These are phyloP conservation scores for Adansonia madagascariensis DNA, from an alignment of 441 rosid genomes.

Conservation along the genomic window DNA sequence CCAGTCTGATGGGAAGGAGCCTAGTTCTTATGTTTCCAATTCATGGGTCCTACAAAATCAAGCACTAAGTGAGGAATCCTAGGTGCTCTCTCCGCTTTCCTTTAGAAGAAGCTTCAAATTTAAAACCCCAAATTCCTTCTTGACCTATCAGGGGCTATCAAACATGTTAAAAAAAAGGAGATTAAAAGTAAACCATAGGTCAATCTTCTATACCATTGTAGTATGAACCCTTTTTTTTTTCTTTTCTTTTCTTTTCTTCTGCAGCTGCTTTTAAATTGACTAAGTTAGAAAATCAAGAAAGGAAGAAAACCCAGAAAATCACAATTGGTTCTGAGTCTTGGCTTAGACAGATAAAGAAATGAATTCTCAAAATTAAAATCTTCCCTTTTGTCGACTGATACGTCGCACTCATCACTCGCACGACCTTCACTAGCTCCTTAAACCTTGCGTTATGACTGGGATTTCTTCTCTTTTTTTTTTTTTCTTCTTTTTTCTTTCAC, in stretches of 20 bases:
- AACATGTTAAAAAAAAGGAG: constrained; percentile 23
- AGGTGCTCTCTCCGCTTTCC: constrained; percentile 34
- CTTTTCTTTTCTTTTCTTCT: background rate
- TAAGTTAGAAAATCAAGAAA: background rate
- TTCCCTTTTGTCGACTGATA: constrained; percentile 59
- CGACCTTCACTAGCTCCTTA: constrained; percentile 32
- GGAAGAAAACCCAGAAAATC: background rate
- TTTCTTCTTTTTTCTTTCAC: background rate
- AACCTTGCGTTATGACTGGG: constrained; percentile 29
- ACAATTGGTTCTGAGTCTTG: background rate
- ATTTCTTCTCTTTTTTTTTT: background rate
- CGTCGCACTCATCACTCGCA: constrained; percentile 69
- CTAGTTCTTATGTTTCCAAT: constrained; percentile 10
- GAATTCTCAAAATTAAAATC: constrained; percentile 24
- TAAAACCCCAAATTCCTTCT: constrained; percentile 22
- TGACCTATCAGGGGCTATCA: constrained; percentile 36
- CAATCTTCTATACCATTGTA: constrained; percentile 30
- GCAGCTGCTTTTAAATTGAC: background rate
- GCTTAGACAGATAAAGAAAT: background rate
- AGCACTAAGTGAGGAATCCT: constrained; percentile 48
- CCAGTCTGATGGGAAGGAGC: constrained; percentile 21
- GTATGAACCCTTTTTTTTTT: background rate
- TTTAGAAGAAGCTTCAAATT: constrained; percentile 22
- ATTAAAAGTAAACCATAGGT: constrained; percentile 34
- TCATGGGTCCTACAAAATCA: constrained; percentile 38